phyloP scores from a whole-genome alignment of 768 basidiomycete species.

The Termitomyces sp. region DNA sequence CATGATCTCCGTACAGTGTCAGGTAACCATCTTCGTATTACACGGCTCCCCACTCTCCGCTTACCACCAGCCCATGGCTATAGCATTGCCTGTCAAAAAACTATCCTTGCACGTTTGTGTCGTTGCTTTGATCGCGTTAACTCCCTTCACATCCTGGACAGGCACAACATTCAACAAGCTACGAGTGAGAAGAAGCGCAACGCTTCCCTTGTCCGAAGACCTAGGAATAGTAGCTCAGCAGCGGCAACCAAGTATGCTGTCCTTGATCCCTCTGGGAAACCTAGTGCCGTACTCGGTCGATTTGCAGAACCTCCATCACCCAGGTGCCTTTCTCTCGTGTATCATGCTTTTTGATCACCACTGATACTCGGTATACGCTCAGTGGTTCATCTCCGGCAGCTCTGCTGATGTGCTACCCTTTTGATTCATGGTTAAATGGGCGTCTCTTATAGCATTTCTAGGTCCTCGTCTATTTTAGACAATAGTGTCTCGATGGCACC shows the following conservation, averaged over 20 bases:
- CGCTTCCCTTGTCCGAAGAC: slow-evolving; percentile 50
- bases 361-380: slow-evolving; percentile 15
- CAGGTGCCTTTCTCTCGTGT: slow-evolving; percentile 15
- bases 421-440: slow-evolving; percentile 4
- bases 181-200: slow-evolving; percentile 80
- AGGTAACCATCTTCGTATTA: slow-evolving; percentile 36
- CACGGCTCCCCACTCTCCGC: slow-evolving; percentile 1
- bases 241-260: slow-evolving; percentile 37
- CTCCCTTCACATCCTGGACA: slow-evolving; percentile 20
- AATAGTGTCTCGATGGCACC: slow-evolving; percentile 18
- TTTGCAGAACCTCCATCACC: slow-evolving; percentile 19
- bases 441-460: slow-evolving; percentile 18
- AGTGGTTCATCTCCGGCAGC: slow-evolving; percentile 28
- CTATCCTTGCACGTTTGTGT: slow-evolving; percentile 84
- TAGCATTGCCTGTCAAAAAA: slow-evolving; percentile 86
- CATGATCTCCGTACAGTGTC: slow-evolving; percentile 40
- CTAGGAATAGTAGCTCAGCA: slow-evolving; percentile 53
- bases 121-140: slow-evolving; percentile 2
- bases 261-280: slow-evolving; percentile 20
- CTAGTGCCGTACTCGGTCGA: slow-evolving; percentile 17
- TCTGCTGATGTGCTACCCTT: slow-evolving; percentile 32
- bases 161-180: slow-evolving; percentile 78
- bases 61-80: neutral
- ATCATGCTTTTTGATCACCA: slow-evolving; percentile 10
- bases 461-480: slow-evolving; percentile 24